Evolutionary conservation across 345 rosid species (phyloP).

Genomic region (Euphorbia peplus): DNA sequence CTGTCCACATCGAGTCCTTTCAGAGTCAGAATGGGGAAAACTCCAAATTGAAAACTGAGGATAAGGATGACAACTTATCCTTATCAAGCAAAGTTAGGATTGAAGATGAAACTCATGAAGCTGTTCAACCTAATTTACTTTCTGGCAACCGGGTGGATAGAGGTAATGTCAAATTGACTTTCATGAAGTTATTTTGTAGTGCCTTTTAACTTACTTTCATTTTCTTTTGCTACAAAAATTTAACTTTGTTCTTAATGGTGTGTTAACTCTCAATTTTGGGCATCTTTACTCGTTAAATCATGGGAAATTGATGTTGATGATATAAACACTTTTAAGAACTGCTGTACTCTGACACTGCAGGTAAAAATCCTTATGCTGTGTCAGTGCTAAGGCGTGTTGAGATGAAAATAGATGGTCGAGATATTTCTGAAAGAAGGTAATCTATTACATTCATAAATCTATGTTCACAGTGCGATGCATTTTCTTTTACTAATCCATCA

Average conservation of each 20-base stretch:
- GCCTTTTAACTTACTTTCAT: conserved; percentile 2
- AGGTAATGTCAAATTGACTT: conserved; percentile 38
- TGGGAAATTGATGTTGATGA: neutral
- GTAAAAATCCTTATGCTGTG: conserved; percentile 82
- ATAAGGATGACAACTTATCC: conserved; percentile 29
- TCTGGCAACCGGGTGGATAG: conserved; percentile 38
- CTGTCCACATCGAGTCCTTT: conserved; percentile 28
- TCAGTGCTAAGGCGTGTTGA: conserved; percentile 72
- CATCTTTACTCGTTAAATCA: neutral
- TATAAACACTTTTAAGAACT: conserved; percentile 6
- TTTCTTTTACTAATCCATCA: neutral
- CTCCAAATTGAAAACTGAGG: conserved; percentile 31
- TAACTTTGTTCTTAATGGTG: neutral
- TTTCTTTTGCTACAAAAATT: too few relatives aligned
- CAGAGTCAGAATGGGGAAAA: conserved; percentile 31
- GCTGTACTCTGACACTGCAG: conserved; percentile 25
- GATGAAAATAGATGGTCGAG: conserved; percentile 80
- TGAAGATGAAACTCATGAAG: conserved; percentile 47
- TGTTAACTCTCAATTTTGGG: neutral
- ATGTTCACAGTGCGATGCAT: neutral
- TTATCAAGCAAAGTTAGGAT: conserved; percentile 32
- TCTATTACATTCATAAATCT: conserved; percentile 9
- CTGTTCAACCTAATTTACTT: conserved; percentile 35
- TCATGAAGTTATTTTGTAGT: conserved; percentile 3
- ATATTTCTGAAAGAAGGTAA: conserved; percentile 66